Conservation (phyloP, 192 early-diverging fungal species). For the Coemansia nantahalensis region DNA sequence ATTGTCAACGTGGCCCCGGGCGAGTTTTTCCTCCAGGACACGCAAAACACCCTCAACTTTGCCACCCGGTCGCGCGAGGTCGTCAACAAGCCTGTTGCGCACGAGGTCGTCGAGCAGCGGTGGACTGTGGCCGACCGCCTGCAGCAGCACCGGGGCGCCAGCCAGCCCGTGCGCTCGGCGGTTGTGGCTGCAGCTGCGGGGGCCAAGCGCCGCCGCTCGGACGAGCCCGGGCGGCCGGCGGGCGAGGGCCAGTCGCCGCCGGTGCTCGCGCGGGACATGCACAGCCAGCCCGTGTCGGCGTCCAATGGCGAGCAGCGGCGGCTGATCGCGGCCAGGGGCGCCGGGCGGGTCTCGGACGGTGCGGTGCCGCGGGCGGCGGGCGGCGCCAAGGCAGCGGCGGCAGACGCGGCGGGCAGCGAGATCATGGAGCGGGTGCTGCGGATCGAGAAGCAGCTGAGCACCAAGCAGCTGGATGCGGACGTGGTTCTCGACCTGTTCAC, state of each 20-base stretch:
- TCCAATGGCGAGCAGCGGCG: not conserved
- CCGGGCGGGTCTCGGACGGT: too few species aligned
- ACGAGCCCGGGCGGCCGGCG: constrained; percentile 10
- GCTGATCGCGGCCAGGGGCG: too few species aligned
- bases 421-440: constrained; percentile 50
- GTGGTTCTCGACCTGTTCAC: constrained; percentile 52
- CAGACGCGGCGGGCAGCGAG: constrained; percentile 29
- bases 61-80: constrained; percentile 61
- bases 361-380: not conserved
- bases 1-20: constrained; percentile 65
- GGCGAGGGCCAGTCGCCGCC: not conserved
- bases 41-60: constrained; percentile 65
- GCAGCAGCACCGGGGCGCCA: constrained; percentile 38
- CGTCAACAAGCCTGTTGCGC: constrained; percentile 56
- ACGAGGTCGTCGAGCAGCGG: constrained; percentile 43
- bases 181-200: constrained; percentile 8
- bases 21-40: constrained; percentile 49
- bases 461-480: constrained; percentile 23
- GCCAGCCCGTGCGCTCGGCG: constrained; percentile 4
- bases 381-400: too few species aligned
- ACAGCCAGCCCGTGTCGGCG: too few species aligned
- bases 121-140: constrained; percentile 33
- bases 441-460: constrained; percentile 43
- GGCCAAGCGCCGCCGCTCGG: constrained; percentile 35
- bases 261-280: not conserved